Evolutionary conservation across 164 flowering plant species (phyloP).

Genomic region (Liquidambar formosana): DNA sequence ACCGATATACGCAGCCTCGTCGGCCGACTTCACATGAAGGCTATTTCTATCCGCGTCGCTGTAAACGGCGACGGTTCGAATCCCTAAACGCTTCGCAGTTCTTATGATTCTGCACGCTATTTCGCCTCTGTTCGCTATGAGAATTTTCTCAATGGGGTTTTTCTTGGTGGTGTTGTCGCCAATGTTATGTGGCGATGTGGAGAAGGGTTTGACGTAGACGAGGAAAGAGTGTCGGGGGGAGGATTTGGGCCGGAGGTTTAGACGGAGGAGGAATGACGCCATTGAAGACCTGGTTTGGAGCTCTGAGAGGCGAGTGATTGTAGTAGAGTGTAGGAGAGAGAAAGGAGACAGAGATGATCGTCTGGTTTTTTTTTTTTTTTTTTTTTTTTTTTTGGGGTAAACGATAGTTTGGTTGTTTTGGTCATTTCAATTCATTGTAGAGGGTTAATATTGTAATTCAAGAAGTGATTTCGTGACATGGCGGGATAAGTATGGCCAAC

Average conservation of each 20-base stretch:
- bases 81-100: constrained; percentile 82
- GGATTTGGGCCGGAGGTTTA: constrained; percentile 14
- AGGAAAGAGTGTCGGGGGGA: constrained; percentile 5
- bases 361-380: too few relatives aligned
- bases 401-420: too few relatives aligned
- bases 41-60: constrained; percentile 87
- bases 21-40: constrained; percentile 83
- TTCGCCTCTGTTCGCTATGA: constrained; percentile 93
- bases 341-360: not conserved
- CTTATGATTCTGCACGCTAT: constrained; percentile 87
- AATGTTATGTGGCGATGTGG: constrained; percentile 7
- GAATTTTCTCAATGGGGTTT: constrained; percentile 69
- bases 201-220: constrained; percentile 1
- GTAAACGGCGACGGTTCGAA: constrained; percentile 86
- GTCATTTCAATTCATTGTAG: not conserved
- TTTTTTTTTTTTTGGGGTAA: too few relatives aligned
- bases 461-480: not conserved
- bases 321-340: constrained; percentile 18
- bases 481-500: not conserved
- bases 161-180: constrained; percentile 10
- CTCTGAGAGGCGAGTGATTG: not conserved
- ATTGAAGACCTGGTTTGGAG: constrained; percentile 33
- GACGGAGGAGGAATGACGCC: constrained; percentile 37
- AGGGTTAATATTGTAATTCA: not conserved
- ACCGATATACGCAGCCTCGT: constrained; percentile 84